A percentile compares a stretch with the other conserved stretches of the same genome.
phyloP scores from a whole-genome alignment of 2,329 filamentous ascomycete genomes.

The Cercospora canescens region DNA sequence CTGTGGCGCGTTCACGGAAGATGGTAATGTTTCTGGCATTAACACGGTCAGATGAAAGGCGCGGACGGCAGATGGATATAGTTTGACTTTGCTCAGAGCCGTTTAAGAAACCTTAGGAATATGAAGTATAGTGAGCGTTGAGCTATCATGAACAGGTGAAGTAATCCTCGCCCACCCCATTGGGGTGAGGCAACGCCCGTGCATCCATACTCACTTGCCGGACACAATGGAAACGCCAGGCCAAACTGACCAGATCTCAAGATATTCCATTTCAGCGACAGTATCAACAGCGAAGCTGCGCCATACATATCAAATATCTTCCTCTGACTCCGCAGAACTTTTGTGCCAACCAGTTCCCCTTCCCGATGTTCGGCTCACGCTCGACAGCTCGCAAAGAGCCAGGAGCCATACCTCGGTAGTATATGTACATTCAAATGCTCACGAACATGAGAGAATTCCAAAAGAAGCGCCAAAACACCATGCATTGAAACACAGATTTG shows the following conservation, averaged over 20 bases:
- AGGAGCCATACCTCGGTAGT: neutral
- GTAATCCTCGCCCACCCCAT: neutral
- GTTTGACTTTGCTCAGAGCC: too few species aligned
- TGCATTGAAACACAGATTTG: constrained; percentile 13
- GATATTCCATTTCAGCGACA: constrained; percentile 5
- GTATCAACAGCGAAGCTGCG: neutral
- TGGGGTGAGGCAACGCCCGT: neutral
- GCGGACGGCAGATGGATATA: too few species aligned
- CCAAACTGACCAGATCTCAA: constrained; percentile 1
- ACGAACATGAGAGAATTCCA: neutral
- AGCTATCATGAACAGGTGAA: too few species aligned
- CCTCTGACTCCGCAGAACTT: neutral
- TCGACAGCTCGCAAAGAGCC: neutral
- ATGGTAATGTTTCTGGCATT: too few species aligned
- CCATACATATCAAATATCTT: constrained; percentile 1
- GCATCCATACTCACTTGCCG: neutral
- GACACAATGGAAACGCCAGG: neutral
- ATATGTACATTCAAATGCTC: constrained; percentile 10
- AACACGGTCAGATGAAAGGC: too few species aligned
- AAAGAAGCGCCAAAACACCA: constrained; percentile 12
- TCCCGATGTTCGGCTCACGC: neutral
- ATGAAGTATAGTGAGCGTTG: too few species aligned
- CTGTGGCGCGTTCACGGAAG: neutral
- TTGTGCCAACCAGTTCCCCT: neutral
- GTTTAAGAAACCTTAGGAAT: too few species aligned